Evolutionary conservation across 352 stramenopile species (phyloP), one percentile per base, ranked within the genome.

Genomic region (Pythium utonaiense): DNA sequence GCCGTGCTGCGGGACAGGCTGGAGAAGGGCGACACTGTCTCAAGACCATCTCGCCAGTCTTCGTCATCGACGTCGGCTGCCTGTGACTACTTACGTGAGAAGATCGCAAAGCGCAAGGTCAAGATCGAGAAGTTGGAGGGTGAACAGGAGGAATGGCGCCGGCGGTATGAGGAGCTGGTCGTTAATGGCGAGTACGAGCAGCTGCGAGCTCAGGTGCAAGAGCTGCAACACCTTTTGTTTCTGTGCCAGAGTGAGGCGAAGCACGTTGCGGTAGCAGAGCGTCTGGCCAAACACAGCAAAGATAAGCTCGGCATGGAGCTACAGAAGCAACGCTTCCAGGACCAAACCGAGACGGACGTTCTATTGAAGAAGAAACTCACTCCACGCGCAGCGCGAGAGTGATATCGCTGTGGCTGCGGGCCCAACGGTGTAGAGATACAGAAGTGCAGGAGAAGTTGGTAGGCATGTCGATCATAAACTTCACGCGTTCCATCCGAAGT

Each of bases 201-300:
- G 34, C 61, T 87, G n/a, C 67, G 77, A 14, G 71, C 69, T 17
- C 75, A 78, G 2, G 71, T 83, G 3, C 79, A 87, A 22, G 81
- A 91, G 62, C 72, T 91, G 27, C 81, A 89, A 60, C 79, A 87
- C 25, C 52, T 88, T 17, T 64, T 88, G 33, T 91, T 89, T 58
- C 50, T 89, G 12, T 91, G 77, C 53, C 70, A 88, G 28, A 64
- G 56, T 13, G 78, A 87, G 60, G 61, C 71, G 48, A 76, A 75
- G 27, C 77, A 88, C 41, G 60, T 80, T 8, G 70, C 68, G 5
- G 66, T 66, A 30, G 76, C 78, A 1, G 66, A 89, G 44, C 64
- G 66, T 13, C 60, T 69, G 5, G 69, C 73, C 0, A 66, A 73
- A 12, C 53, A 64, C 13, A 73, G 70, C n/a, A 53, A 69, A 10